phyloP scores from a whole-genome alignment of 257 asterid genomes.

The Euphrasia confusa region DNA sequence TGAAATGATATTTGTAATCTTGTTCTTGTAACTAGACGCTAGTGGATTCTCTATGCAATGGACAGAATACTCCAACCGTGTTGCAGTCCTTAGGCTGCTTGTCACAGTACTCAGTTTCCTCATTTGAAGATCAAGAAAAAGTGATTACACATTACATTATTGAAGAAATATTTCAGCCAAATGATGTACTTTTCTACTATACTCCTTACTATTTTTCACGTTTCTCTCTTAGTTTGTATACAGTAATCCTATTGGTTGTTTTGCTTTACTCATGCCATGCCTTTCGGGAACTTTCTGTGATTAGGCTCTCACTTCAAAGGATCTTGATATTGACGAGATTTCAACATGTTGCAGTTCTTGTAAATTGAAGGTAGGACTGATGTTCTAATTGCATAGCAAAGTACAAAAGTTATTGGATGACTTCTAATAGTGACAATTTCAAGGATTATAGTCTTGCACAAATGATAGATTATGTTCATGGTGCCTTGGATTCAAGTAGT shows the following conservation, averaged over 20 bases:
- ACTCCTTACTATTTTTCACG: constrained; percentile 15
- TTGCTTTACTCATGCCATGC: constrained; percentile 12
- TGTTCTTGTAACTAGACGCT: constrained; percentile 38
- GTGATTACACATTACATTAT: constrained; percentile 46
- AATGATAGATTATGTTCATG: constrained; percentile 12
- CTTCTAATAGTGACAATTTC: not conserved
- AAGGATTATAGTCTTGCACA: constrained; percentile 14
- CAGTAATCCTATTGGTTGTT: constrained; percentile 10
- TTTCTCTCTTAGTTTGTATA: constrained; percentile 17
- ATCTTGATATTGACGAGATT: constrained; percentile 31
- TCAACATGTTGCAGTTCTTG: constrained; percentile 58
- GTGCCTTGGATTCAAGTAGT: constrained; percentile 10
- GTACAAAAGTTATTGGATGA: constrained; percentile 2
- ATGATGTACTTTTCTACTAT: constrained; percentile 45
- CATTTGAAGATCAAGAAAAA: constrained; percentile 59
- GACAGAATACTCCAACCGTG: constrained; percentile 58
- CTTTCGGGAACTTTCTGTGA: constrained; percentile 23
- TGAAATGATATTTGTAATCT: constrained; percentile 22
- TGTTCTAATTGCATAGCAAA: constrained; percentile 16
- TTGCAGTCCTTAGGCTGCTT: constrained; percentile 87
- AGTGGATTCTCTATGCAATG: constrained; percentile 50
- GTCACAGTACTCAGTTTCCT: constrained; percentile 58
- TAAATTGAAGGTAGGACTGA: constrained; percentile 59
- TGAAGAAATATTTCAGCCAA: constrained; percentile 57
- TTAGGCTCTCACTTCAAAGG: constrained; percentile 47